Base-by-base conservation (phyloP, 2,329 filamentous ascomycete species). In the Thelonectria blattea region DNA sequence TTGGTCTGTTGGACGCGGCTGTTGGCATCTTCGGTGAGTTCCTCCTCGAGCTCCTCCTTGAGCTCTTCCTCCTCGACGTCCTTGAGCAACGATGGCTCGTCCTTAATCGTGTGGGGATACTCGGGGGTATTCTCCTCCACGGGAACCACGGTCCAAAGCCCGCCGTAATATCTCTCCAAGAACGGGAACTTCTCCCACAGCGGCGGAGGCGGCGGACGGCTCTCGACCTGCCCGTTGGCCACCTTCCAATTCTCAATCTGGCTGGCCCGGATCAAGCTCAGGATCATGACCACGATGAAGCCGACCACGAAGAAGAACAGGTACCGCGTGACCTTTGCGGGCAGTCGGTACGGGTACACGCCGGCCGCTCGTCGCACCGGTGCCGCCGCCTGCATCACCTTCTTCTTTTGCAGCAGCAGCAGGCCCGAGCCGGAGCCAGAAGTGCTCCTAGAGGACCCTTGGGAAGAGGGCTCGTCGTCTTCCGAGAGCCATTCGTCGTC, bases 181-280 rank as follows among this genome's bases (percentile, higher is more conserved):
- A 97, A 96, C 0, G 88, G 87, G 73, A 96, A 98, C 10, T 84
- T 85, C 73, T 96, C 91, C 93, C 93, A 98, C 5, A 85, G 76
- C 0, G 88, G 86, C 12, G 91, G 91, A 18, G 87, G 85, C 0
- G 85, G 76, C 0, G 86, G 82, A 12, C 83, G 69, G 7, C 70
- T 73, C 12, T 73, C 70, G 5, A 77, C 73, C 51, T 73, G 74
- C 58, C 80, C 83, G 65, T 87, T 87, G 15, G 85, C 83, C 27
- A 90, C 72, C 59, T 82, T 81, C 69, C 80, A 83, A 71, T 91
- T 89, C 65, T 91, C 91, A 17, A 85, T 78, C 70, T 91, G 85
- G 69, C 91, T 93, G 64, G 91, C 88, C 27, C 90, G 85, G 52
- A 92, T 85, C 37, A 97, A 81, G 57, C 85, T 88, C 58, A 92